Evolutionary conservation across 202 grass and related monocot genomes (phyloP).

Genomic region (Zoysia matrella): DNA sequence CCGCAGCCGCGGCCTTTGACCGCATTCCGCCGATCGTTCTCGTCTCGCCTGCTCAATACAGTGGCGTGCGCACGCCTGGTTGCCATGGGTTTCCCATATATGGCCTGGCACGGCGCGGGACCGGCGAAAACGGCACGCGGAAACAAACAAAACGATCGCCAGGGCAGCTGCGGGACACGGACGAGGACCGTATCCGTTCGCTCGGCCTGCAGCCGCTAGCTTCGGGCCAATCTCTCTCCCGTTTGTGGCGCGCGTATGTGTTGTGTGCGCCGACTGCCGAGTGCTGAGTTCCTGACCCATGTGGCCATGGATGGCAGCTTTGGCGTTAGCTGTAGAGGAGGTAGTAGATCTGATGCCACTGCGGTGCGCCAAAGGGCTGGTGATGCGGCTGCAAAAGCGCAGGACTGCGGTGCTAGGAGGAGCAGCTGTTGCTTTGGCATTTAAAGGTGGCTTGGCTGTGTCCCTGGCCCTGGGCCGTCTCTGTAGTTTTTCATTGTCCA

Average conservation of each 20-base stretch:
- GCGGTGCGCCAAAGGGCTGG: neutral
- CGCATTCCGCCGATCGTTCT: neutral
- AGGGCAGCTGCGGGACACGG: too few species aligned
- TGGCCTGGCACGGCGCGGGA: conserved; percentile 34
- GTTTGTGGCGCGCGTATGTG: neutral
- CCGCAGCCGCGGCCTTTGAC: neutral
- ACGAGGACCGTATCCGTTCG: too few species aligned
- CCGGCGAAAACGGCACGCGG: conserved; percentile 17
- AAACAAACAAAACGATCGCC: conserved; percentile 12
- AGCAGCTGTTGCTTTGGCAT: neutral
- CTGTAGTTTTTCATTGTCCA: conserved; percentile 42
- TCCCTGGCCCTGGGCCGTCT: neutral
- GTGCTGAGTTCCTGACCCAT: too few species aligned
- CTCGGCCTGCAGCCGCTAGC: too few species aligned
- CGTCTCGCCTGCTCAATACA: neutral
- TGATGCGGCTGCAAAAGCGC: conserved; percentile 29
- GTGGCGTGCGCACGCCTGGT: neutral
- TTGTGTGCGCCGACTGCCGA: too few species aligned
- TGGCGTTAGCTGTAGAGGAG: conserved; percentile 9
- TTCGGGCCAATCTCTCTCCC: neutral
- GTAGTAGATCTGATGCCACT: conserved; percentile 4
- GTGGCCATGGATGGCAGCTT: neutral
- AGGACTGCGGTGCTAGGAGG: neutral
- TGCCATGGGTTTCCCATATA: conserved; percentile 41
- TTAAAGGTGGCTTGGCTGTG: conserved; percentile 30